Evolutionary conservation across 2,329 filamentous ascomycete genomes (phyloP).

Genomic region (Fusarium metavorans): DNA sequence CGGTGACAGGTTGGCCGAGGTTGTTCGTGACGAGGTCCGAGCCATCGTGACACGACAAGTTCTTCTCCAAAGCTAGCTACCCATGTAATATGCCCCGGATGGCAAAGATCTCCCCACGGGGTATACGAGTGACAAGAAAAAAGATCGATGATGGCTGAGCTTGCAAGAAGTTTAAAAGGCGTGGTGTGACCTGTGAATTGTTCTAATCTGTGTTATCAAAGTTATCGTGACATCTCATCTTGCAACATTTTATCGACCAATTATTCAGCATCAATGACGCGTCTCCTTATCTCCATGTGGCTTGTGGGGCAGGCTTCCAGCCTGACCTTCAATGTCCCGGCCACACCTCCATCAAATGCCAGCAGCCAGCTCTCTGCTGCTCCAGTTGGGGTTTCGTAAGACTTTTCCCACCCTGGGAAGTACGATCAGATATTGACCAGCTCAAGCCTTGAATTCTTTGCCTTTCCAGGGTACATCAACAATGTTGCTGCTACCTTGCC

Average conservation of each 20-base stretch:
- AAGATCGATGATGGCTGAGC: background rate
- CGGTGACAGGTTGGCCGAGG: background rate
- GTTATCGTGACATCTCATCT: background rate
- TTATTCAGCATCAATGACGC: conserved; percentile 3
- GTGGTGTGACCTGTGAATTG: background rate
- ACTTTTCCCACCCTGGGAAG: background rate
- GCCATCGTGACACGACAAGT: background rate
- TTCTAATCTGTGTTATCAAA: background rate
- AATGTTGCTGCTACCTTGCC: conserved; percentile 62
- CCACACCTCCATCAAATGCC: conserved; percentile 47
- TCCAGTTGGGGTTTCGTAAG: conserved; percentile 60
- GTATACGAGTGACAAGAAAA: background rate
- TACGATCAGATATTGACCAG: background rate
- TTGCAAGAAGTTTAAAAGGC: background rate
- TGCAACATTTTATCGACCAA: background rate
- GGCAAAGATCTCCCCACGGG: background rate
- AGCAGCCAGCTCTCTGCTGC: conserved; percentile 52
- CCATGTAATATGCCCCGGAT: background rate
- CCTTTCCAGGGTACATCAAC: conserved; percentile 66
- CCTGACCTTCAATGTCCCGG: conserved; percentile 51
- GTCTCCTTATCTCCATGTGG: background rate
- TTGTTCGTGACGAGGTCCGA: background rate
- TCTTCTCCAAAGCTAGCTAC: background rate
- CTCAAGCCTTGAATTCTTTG: conserved; percentile 65
- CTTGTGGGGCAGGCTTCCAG: conserved; percentile 31